Evolutionary conservation across 176 grass and related monocot species (phyloP).

Genomic region (Urochloa ruziziensis): DNA sequence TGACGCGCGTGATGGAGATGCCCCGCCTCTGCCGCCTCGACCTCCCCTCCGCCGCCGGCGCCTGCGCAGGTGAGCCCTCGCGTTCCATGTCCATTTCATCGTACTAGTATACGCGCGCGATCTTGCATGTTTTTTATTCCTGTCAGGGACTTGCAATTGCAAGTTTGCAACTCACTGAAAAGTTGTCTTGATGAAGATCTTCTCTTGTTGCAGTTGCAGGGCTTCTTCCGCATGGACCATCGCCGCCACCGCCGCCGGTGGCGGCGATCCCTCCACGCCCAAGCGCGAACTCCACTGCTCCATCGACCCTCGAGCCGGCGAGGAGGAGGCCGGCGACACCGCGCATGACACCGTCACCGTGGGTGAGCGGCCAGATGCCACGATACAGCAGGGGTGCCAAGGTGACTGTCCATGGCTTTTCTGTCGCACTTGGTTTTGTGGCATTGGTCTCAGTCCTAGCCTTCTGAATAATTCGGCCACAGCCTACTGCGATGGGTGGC

Average conservation of each 20-base stretch:
- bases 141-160: not conserved
- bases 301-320: conserved; percentile 12
- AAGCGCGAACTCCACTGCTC: conserved; percentile 18
- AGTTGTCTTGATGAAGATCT: not conserved
- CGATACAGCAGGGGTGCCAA: conserved; percentile 53
- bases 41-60: conserved; percentile 21
- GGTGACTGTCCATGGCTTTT: not conserved
- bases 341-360: conserved; percentile 30
- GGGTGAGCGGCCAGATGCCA: conserved; percentile 38
- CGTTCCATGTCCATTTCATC: not conserved
- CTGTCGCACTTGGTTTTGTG: conserved; percentile 33
- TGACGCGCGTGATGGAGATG: conserved; percentile 46
- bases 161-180: not conserved
- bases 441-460: conserved; percentile 22
- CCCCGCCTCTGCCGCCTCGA: conserved; percentile 71
- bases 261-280: conserved; percentile 17
- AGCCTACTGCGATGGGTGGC: not conserved
- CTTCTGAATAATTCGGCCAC: conserved; percentile 30
- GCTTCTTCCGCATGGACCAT: conserved; percentile 23
- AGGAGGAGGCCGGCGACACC: conserved; percentile 3
- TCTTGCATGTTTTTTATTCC: not conserved
- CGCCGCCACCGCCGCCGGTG: conserved; percentile 22
- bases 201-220: conserved; percentile 21
- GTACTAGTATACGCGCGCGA: not conserved
- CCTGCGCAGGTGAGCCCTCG: conserved; percentile 48